phyloP scores from a whole-genome alignment of 257 asterid genomes.

The Solanum ossicruentum region DNA sequence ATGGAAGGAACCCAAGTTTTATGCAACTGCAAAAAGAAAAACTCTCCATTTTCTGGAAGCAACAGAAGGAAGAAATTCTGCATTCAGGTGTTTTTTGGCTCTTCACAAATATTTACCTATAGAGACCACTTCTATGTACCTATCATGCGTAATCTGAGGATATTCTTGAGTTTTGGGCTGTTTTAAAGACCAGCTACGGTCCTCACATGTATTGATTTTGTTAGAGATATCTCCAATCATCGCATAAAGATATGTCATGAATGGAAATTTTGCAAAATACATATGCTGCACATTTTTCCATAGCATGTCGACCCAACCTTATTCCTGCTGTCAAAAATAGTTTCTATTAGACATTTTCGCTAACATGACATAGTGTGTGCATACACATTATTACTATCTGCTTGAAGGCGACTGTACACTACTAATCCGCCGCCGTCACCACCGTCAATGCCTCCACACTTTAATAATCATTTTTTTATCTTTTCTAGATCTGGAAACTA shows the following conservation, averaged over 20 bases:
- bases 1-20: not conserved
- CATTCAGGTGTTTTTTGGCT: not conserved
- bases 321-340: no score
- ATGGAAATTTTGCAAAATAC: not conserved
- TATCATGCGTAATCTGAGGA: not conserved
- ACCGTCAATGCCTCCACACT: no score
- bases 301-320: no score
- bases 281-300: not conserved
- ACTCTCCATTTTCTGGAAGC: conserved; percentile 19
- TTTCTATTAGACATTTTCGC: no score
- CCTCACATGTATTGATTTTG: not conserved
- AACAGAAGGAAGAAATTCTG: conserved; percentile 7
- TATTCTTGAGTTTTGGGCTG: not conserved
- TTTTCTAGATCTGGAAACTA: no score
- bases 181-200: not conserved
- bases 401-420: no score
- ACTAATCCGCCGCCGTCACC: no score
- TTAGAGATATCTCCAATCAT: not conserved
- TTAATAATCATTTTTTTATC: no score
- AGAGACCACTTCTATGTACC: not conserved
- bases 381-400: no score
- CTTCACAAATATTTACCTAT: not conserved
- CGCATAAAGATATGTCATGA: not conserved
- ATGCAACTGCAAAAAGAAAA: conserved; percentile 3
- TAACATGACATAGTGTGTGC: no score